These are phyloP conservation scores for Candida sonorensis DNA, from an alignment of 805 yeast genomes.

Conservation along the genomic window DNA sequence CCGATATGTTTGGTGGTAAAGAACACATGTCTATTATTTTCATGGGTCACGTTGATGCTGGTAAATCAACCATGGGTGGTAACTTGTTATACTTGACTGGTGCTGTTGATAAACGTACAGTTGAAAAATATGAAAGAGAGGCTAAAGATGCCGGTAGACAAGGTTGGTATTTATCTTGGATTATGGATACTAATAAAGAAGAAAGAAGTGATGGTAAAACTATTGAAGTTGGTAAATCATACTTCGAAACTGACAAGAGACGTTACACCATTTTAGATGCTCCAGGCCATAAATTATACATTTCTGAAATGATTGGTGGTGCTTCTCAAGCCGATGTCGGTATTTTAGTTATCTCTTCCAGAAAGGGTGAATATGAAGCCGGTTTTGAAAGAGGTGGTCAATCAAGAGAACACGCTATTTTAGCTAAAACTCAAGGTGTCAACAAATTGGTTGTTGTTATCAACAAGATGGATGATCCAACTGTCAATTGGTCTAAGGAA, in stretches of 20 bases:
- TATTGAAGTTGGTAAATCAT: constrained; percentile 97
- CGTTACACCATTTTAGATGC: constrained; percentile 98
- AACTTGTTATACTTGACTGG: constrained; percentile 89
- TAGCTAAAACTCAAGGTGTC: constrained; percentile 98
- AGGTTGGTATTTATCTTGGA: constrained; percentile 99
- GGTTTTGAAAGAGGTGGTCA: constrained; percentile 99
- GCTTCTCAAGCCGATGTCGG: constrained; percentile 99
- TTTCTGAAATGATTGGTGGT: constrained; percentile 99
- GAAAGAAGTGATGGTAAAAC: constrained; percentile 99
- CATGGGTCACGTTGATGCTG: constrained; percentile 99
- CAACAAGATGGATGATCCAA: constrained; percentile 98
- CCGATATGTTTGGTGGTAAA: constrained; percentile 93
- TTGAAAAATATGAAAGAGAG: constrained; percentile 96
- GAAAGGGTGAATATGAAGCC: constrained; percentile 99
- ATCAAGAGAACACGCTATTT: constrained; percentile 94
- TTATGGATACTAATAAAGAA: constrained; percentile 98
- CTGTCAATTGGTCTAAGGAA: constrained; percentile 92
- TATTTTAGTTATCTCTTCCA: constrained; percentile 91
- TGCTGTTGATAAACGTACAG: constrained; percentile 97
- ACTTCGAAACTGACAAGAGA: constrained; percentile 95
- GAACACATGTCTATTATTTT: constrained; percentile 95
- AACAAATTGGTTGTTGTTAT: constrained; percentile 88
- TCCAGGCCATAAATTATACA: constrained; percentile 99
- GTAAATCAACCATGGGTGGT: constrained; percentile 99
- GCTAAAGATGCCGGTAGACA: constrained; percentile 99